phyloP scores from a whole-genome alignment of 78 protist species.

The Creolimax fragrantissima region DNA sequence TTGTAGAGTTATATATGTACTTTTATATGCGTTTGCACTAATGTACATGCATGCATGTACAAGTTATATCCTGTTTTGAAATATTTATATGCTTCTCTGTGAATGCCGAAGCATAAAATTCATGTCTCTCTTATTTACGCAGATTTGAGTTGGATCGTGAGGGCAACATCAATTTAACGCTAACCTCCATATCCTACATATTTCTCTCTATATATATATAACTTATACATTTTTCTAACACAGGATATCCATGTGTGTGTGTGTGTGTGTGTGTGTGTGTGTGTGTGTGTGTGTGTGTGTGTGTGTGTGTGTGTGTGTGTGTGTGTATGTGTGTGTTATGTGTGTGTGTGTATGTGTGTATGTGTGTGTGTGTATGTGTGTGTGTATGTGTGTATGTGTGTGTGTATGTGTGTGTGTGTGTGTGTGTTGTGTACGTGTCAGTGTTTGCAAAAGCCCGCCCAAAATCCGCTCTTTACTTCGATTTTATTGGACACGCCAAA shows the following conservation, averaged over 20 bases:
- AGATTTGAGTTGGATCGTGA: too few relatives aligned
- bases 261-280: too few relatives aligned
- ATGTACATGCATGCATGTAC: not conserved
- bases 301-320: slow-evolving; percentile 16
- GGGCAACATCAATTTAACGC: too few relatives aligned
- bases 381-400: slow-evolving; percentile 17
- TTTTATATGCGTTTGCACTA: not conserved
- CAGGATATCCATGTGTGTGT: not conserved
- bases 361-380: slow-evolving; percentile 4
- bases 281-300: too few relatives aligned
- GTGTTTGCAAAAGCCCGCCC: not conserved
- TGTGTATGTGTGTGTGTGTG: slow-evolving; percentile 19
- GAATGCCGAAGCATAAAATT: too few relatives aligned
- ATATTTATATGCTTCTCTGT: not conserved
- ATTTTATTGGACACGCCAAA: too few relatives aligned
- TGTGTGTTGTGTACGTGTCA: not conserved
- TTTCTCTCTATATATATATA: not conserved
- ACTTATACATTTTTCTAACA: not conserved
- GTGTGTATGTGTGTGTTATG: not conserved
- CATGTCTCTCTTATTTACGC: too few relatives aligned
- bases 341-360: slow-evolving; percentile 14
- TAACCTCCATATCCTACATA: too few relatives aligned
- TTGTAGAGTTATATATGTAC: not conserved
- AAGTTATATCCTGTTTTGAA: not conserved
- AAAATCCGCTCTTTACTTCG: too few relatives aligned